Evolutionary conservation across 2,329 filamentous ascomycete species (phyloP).

Genomic region (Paraconiothyrium sp.): DNA sequence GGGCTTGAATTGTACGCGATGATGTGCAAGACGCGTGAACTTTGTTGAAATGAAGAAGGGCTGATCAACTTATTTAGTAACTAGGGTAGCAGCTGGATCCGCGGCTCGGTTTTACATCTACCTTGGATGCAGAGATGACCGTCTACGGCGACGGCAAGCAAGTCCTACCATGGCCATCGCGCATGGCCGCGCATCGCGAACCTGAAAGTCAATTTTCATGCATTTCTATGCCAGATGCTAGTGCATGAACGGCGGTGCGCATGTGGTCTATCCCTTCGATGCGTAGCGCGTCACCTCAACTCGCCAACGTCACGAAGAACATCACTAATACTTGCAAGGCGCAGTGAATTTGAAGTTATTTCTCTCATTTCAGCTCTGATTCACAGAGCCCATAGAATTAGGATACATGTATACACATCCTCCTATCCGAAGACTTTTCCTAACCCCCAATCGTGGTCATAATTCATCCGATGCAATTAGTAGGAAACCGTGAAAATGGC

Average conservation of each 20-base stretch:
- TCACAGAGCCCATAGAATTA: slow-evolving; percentile 35
- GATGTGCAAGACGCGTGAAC: too few species aligned
- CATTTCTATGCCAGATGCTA: slow-evolving; percentile 67
- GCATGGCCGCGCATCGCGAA: slow-evolving; percentile 5
- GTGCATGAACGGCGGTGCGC: slow-evolving; percentile 68
- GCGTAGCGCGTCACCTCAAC: slow-evolving; percentile 53
- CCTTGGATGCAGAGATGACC: too few species aligned
- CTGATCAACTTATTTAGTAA: too few species aligned
- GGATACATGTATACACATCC: slow-evolving; percentile 37
- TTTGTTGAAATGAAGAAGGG: too few species aligned
- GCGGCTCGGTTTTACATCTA: too few species aligned
- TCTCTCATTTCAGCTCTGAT: slow-evolving; percentile 36
- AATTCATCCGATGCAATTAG: slow-evolving; percentile 48
- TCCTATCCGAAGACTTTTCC: slow-evolving; percentile 43
- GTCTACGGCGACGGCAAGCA: too few species aligned
- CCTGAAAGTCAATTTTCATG: slow-evolving; percentile 18
- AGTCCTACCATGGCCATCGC: slow-evolving; percentile 4
- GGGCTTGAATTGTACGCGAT: too few species aligned
- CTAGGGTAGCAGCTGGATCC: too few species aligned
- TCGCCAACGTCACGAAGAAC: background rate
- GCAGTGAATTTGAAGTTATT: slow-evolving; percentile 5
- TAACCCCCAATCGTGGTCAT: slow-evolving; percentile 47
- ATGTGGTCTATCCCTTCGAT: slow-evolving; percentile 75
- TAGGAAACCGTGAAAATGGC: slow-evolving; percentile 37
- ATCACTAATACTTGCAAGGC: background rate